Percentiles rank a stretch among this genome's conserved stretches.
These are phyloP conservation scores for Plasmodium cynomolgi DNA, from an alignment of 169 alveolate genomes.

Conservation along the genomic window DNA sequence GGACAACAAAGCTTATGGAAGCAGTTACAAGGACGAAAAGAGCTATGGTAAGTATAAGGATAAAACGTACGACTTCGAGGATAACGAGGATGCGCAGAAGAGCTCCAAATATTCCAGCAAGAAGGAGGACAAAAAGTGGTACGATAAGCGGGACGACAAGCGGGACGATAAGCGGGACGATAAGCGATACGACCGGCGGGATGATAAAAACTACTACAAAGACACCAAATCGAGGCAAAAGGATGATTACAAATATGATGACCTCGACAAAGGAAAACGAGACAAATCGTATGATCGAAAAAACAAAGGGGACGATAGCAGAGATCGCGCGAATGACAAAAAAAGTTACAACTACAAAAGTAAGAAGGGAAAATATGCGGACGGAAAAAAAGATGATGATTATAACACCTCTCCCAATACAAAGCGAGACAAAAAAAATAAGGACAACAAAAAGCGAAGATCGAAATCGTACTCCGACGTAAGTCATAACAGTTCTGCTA, in stretches of 20 bases:
- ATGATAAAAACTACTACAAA: neutral
- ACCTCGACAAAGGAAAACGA: neutral
- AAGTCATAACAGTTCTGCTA: constrained; percentile 26
- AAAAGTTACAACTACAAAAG: neutral
- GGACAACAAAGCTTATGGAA: neutral
- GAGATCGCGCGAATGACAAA: constrained; percentile 18
- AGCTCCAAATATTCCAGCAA: constrained; percentile 1
- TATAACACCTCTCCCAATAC: constrained; percentile 7
- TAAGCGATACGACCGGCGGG: neutral
- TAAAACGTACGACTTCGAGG: neutral
- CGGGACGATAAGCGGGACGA: constrained; percentile 1
- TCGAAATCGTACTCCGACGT: constrained; percentile 12
- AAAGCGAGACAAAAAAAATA: constrained; percentile 3
- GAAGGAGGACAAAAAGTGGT: constrained; percentile 5
- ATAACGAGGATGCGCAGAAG: neutral
- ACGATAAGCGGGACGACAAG: constrained; percentile 6
- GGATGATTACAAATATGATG: neutral
- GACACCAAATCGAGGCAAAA: constrained; percentile 1
- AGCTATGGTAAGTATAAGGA: neutral
- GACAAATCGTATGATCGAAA: constrained; percentile 11
- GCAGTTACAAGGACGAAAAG: constrained; percentile 10
- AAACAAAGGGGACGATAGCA: neutral
- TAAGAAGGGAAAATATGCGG: constrained; percentile 17
- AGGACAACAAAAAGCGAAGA: constrained; percentile 21
- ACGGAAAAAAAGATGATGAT: constrained; percentile 11